These are phyloP conservation scores for Tylopilus orsonianus DNA, from an alignment of 1,284 basidiomycete genomes.

Conservation along the genomic window DNA sequence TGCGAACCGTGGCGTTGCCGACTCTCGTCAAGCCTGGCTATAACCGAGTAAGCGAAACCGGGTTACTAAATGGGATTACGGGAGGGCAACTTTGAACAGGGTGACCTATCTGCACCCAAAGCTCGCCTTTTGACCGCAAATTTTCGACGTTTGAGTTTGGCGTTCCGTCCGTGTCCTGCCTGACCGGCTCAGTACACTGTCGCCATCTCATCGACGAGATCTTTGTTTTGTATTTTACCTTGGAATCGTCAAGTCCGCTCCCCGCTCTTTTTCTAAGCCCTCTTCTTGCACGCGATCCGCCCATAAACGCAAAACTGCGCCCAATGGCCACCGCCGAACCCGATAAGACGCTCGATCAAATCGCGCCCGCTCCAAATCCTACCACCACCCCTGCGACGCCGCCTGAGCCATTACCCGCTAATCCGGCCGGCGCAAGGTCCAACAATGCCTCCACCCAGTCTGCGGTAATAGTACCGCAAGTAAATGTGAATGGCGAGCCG, in stretches of 20 bases:
- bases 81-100: conserved; percentile 14
- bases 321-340: conserved; percentile 25
- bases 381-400: conserved; percentile 1
- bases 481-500: conserved; percentile 36
- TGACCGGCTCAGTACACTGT: conserved; percentile 11
- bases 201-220: conserved; percentile 8
- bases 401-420: conserved; percentile 7
- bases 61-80: conserved; percentile 33
- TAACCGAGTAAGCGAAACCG: conserved; percentile 19
- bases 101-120: conserved; percentile 23
- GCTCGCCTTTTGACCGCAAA: conserved; percentile 24
- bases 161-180: conserved; percentile 12
- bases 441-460: conserved; percentile 18
- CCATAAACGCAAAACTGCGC: conserved; percentile 7
- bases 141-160: conserved; percentile 26
- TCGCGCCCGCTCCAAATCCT: conserved; percentile 5
- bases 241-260: background rate
- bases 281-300: conserved; percentile 14
- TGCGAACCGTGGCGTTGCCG: background rate
- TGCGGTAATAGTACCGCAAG: conserved; percentile 32
- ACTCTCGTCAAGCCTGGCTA: background rate
- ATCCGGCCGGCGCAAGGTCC: conserved; percentile 6
- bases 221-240: conserved; percentile 27
- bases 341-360: conserved; percentile 31
- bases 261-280: background rate